A percentile compares a stretch with the other conserved stretches of the same genome.
Conservation (phyloP, 441 rosid species). For the Cnidoscolus chayamansa region DNA sequence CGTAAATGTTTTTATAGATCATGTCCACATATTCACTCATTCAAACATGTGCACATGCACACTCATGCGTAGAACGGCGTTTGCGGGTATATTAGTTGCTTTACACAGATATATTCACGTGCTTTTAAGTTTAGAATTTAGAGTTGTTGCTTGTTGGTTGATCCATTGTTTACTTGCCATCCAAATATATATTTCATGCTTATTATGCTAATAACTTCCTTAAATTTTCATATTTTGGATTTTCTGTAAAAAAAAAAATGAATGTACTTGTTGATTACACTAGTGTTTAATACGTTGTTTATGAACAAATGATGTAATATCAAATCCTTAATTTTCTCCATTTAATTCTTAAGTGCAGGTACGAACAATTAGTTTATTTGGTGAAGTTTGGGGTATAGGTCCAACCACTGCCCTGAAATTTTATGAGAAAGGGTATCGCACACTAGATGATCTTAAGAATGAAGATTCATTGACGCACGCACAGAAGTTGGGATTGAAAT, state of each 20-base stretch:
- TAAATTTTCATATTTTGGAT: not conserved
- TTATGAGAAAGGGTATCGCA: constrained; percentile 83
- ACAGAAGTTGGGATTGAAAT: constrained; percentile 80
- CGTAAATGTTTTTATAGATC: not conserved
- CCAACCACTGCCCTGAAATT: constrained; percentile 90
- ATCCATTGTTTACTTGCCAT: not conserved
- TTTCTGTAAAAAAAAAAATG: not conserved
- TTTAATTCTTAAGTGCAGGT: constrained; percentile 45
- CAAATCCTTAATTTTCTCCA: not conserved
- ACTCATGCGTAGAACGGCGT: not conserved
- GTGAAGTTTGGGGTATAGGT: constrained; percentile 98
- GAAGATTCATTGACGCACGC: constrained; percentile 75
- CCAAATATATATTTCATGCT: not conserved
- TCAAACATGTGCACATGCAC: not conserved
- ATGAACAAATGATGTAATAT: not conserved
- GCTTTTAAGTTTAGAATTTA: constrained; percentile 4
- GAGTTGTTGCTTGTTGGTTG: constrained; percentile 6
- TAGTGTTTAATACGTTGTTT: not conserved
- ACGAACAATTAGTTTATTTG: constrained; percentile 69
- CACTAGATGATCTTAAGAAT: constrained; percentile 71
- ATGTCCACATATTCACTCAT: not conserved
- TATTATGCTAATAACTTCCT: not conserved
- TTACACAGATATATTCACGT: not conserved
- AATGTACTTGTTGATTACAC: not conserved
- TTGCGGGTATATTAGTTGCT: not conserved